Evolutionary conservation across 768 basidiomycete species (phyloP).

Genomic region (Tremella mesenterica): DNA sequence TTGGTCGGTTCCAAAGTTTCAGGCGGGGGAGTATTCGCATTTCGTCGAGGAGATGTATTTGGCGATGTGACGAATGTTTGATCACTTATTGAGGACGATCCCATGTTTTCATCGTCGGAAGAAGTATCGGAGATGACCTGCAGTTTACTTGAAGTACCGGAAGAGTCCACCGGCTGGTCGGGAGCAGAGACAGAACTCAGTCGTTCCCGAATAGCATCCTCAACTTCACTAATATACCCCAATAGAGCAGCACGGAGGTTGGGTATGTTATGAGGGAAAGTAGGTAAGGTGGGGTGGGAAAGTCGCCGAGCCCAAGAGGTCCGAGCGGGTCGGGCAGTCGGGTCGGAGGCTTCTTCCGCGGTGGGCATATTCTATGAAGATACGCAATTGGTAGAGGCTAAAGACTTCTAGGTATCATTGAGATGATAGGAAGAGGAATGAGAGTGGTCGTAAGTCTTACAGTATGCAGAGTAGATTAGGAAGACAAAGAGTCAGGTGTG

Average conservation of each 20-base stretch:
- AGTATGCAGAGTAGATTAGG: too few species aligned
- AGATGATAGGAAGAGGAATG: too few species aligned
- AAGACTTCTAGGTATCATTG: too few species aligned
- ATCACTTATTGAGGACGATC: background rate
- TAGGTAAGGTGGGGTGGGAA: slow-evolving; percentile 19
- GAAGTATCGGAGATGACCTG: background rate
- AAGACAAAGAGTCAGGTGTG: too few species aligned
- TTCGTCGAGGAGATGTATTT: background rate
- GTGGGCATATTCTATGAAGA: too few species aligned
- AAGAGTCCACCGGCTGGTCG: background rate
- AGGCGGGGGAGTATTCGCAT: background rate
- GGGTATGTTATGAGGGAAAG: slow-evolving; percentile 13
- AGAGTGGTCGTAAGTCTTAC: too few species aligned
- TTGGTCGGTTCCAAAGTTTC: background rate
- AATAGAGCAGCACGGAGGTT: slow-evolving; percentile 35
- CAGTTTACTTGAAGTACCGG: too few species aligned
- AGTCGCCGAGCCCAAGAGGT: slow-evolving; percentile 7
- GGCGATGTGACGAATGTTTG: background rate
- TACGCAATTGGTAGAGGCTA: too few species aligned
- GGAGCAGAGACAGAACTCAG: slow-evolving; percentile 1
- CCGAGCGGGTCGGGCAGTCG: background rate
- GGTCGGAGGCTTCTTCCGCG: background rate
- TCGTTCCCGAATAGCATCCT: slow-evolving; percentile 25
- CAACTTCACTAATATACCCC: slow-evolving; percentile 40
- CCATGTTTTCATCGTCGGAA: background rate